Base-by-base conservation (phyloP, 495 filamentous ascomycete species). In the Cercophora sp. region DNA sequence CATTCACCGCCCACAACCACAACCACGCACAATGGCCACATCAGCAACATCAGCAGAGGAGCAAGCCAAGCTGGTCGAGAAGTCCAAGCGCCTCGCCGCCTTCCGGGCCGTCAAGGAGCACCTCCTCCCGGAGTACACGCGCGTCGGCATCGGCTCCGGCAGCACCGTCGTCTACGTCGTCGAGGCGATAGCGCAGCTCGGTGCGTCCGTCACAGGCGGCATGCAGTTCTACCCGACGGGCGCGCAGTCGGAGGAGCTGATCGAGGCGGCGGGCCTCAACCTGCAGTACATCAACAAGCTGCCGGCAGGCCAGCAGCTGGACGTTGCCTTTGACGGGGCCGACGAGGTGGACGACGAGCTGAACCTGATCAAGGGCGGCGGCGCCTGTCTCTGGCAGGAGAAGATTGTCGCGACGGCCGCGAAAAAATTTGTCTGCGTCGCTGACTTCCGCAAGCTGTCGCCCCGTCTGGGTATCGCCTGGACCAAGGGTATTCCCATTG, bases 361-460 rank as follows among this genome's bases (percentile, higher is more conserved):
- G 46, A 98, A 97, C 70, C 88, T 90, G 64, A 96, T 98, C 71
- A 98, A 98, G 74, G 93, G 93, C 39, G 93, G 93, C 13, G 93
- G 93, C 37, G 93, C 91, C 23, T 98, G 94, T 70, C 71, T 96
- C 52, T 96, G 95, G 78, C 94, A 97, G 71, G 93, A 98, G 76
- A 98, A 98, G 74, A 75, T 98, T 19, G 92, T 98, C 11, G 91
- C 91, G 3, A 80, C 87, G 26, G 79, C 83, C 49, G 86, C 91
- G 1, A 85, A 82, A 72, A 87, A 91, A 60, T 96, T 98, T 64
- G 81, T 98, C 48, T 93, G 89, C 62, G 94, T 97, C 48, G 93
- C 94, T 26, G 90, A 97, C 70, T 88, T 87, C 57, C 82, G 93
- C 54, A 98, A 98, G 74, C 80, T 91, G 44, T 84, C 86, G 53